These are phyloP conservation scores for Scheffersomyces ergatensis DNA, from an alignment of 805 yeast genomes.

Conservation along the genomic window DNA sequence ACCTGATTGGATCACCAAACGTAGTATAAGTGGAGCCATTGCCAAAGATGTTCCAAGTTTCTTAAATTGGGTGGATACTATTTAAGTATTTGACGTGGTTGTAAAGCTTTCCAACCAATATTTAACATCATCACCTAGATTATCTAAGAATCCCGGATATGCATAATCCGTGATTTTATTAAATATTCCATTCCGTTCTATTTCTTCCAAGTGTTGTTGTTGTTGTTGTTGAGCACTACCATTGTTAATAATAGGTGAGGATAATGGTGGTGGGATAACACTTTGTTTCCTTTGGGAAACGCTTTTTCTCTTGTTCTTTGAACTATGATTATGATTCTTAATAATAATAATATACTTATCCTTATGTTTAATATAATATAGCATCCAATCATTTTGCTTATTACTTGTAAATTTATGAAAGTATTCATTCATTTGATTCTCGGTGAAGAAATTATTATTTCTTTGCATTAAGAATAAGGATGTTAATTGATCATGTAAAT, in stretches of 20 bases:
- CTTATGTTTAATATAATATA: slow-evolving; percentile 31
- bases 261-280: slow-evolving; percentile 2
- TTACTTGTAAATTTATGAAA: slow-evolving; percentile 40
- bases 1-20: slow-evolving; percentile 33
- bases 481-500: slow-evolving; percentile 37
- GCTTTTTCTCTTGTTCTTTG: slow-evolving; percentile 8
- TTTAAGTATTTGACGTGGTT: not conserved
- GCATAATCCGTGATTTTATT: slow-evolving; percentile 28
- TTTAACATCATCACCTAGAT: slow-evolving; percentile 41
- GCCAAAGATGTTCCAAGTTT: slow-evolving; percentile 41
- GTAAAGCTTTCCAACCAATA: slow-evolving; percentile 28
- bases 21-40: slow-evolving; percentile 29
- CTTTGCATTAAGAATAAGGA: slow-evolving; percentile 26
- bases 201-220: not conserved
- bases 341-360: slow-evolving; percentile 31
- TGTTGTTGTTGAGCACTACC: not conserved
- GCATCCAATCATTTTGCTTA: slow-evolving; percentile 40
- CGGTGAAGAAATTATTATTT: slow-evolving; percentile 18
- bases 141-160: slow-evolving; percentile 37
- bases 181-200: slow-evolving; percentile 2
- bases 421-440: slow-evolving; percentile 25
- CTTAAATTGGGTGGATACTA: slow-evolving; percentile 15
- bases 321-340: slow-evolving; percentile 22
- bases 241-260: slow-evolving; percentile 5
- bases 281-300: not conserved